Conservation (phyloP, 495 filamentous ascomycete species). For the Xylaria venustula region DNA sequence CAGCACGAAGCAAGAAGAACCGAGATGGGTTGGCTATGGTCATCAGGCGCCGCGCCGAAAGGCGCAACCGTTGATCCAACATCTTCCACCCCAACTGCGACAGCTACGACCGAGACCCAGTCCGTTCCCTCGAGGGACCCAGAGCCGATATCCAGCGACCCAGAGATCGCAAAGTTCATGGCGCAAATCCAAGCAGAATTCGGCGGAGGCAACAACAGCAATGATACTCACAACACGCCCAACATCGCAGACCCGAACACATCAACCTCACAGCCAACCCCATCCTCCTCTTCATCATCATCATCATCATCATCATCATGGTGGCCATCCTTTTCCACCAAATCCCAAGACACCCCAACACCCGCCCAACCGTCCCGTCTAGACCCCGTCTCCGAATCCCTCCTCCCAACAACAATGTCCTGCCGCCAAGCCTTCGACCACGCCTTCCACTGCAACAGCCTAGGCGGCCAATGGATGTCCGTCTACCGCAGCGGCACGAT, state of each 20-base stretch:
- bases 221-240: neutral
- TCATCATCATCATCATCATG: slow-evolving; percentile 13
- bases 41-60: slow-evolving; percentile 21
- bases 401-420: slow-evolving; percentile 78
- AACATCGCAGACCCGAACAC: neutral
- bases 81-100: neutral
- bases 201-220: slow-evolving; percentile 11
- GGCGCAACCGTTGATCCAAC: slow-evolving; percentile 8
- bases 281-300: neutral
- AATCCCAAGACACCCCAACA: slow-evolving; percentile 5
- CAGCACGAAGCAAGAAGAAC: neutral
- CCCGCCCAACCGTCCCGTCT: slow-evolving; percentile 18
- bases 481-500: slow-evolving; percentile 82
- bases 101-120: slow-evolving; percentile 9
- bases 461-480: slow-evolving; percentile 77
- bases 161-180: slow-evolving; percentile 43
- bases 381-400: slow-evolving; percentile 51
- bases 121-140: slow-evolving; percentile 16
- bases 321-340: neutral
- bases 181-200: slow-evolving; percentile 36
- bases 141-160: slow-evolving; percentile 29
- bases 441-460: slow-evolving; percentile 92
- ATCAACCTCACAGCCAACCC: neutral
- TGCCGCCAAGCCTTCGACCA: slow-evolving; percentile 88
- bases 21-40: slow-evolving; percentile 57